Percentiles rank a stretch among this genome's conserved stretches.
Evolutionary conservation across 1,284 basidiomycete genomes (phyloP).

Genomic region (Cutaneotrichosporon sp.): DNA sequence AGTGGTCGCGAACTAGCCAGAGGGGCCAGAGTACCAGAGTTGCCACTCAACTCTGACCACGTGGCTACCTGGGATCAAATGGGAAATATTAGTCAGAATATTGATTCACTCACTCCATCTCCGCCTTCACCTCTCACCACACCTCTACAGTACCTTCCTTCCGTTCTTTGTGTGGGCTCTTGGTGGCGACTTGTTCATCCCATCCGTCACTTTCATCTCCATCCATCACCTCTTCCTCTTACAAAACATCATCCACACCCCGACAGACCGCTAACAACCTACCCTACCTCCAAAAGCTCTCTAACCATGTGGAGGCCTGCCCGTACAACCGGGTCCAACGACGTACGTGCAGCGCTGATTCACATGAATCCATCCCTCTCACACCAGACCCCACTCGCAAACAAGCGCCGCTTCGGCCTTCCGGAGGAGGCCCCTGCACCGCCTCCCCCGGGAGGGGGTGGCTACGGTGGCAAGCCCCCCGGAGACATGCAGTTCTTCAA

Average conservation of each 20-base stretch:
- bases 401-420: conserved; percentile 83
- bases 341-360: conserved; percentile 41
- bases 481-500: conserved; percentile 50
- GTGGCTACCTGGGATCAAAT: background rate
- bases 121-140: no score
- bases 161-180: background rate
- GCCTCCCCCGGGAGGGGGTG: conserved; percentile 55
- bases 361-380: background rate
- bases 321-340: conserved; percentile 55
- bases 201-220: background rate
- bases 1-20: no score
- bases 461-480: conserved; percentile 35
- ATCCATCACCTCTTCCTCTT: background rate
- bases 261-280: background rate
- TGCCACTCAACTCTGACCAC: background rate
- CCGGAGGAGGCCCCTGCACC: conserved; percentile 58
- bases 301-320: conserved; percentile 77
- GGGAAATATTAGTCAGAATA: no score
- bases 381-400: conserved; percentile 60
- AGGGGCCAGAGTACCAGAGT: no score
- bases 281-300: background rate
- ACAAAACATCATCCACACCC: background rate
- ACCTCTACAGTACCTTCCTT: no score
- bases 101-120: no score
- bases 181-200: conserved; percentile 2